phyloP scores from a whole-genome alignment of 768 basidiomycete genomes.

The Gelatoporia subvermispora region DNA sequence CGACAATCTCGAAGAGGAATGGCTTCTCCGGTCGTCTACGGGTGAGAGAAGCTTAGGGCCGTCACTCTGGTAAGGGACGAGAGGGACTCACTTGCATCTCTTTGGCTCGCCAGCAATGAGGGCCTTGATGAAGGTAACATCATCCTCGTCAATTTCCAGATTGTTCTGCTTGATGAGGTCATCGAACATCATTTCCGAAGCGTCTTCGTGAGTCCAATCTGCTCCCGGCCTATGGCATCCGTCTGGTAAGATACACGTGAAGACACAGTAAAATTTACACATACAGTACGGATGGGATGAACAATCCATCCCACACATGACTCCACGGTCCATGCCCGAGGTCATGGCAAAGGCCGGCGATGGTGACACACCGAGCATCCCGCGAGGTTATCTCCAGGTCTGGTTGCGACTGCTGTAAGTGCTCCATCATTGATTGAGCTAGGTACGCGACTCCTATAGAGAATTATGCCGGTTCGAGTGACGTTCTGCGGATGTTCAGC shows the following conservation, averaged over 20 bases:
- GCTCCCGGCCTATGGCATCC: constrained; percentile 34
- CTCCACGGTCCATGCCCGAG: constrained; percentile 85
- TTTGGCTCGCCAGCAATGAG: constrained; percentile 62
- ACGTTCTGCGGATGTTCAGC: not conserved
- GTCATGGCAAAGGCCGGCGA: constrained; percentile 82
- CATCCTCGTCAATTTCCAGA: constrained; percentile 42
- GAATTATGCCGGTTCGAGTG: not conserved
- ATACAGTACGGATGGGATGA: constrained; percentile 65
- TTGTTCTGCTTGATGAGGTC: constrained; percentile 54
- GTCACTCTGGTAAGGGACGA: not conserved
- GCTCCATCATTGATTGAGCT: constrained; percentile 56
- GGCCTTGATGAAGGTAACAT: constrained; percentile 65
- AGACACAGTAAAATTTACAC: constrained; percentile 20
- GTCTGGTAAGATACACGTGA: not conserved
- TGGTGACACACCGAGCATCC: constrained; percentile 71
- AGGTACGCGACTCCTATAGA: constrained; percentile 75
- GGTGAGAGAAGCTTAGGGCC: not conserved
- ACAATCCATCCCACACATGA: constrained; percentile 75
- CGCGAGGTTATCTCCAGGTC: constrained; percentile 62
- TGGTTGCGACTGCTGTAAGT: constrained; percentile 53
- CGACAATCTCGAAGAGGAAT: constrained; percentile 82
- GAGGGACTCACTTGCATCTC: constrained; percentile 44
- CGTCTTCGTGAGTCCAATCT: constrained; percentile 73
- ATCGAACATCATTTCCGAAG: constrained; percentile 81
- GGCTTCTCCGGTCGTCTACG: constrained; percentile 41